Evolutionary conservation across 2,329 filamentous ascomycete species (phyloP), one percentile per base, ranked within the genome.

Genomic region (Fusarium heterosporum): DNA sequence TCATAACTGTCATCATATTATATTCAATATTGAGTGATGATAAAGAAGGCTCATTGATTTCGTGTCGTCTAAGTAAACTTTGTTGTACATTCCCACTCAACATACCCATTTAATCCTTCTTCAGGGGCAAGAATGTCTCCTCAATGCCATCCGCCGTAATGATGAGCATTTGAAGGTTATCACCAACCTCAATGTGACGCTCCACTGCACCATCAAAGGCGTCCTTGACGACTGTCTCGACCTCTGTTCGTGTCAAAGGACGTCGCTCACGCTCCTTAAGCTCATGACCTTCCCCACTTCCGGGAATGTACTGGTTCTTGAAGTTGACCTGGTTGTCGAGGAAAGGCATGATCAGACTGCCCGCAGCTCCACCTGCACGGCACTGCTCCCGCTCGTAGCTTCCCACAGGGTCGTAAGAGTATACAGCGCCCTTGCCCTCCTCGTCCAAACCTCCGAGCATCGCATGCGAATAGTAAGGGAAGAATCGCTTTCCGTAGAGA

Each of bases 291-390:
- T 87, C 86, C 57, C 93, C 93, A 73, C 92, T 95, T 45, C 90
- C 92, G 12, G 95, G 93, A 55, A 96, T 85, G 78, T 97, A 97
- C 84, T 97, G 95, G 79, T 99, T 99, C 87, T 97, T 99, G 85
- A 95, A 95, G 83, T 98, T 98, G 84, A 99, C 96, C 82, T 99
- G 96, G 80, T 99, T 99, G 80, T 99, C 96, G 76, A 99, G 82
- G 85, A 99, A 99, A 2, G 96, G 96, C 92, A 97, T 99, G 81
- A 99, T 99, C 79, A 99, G 83, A 75, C 92, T 96, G 53, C 93
- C 91, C 19, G 94, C 94, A 14, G 96, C 94, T 73, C 96, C 96
- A 40, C 93, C 96, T 34, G 96, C 94, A 69, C 95, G 89, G 83
- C 94, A 97, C 82, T 97, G 93, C 82, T 99, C 96, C 70, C 96